Conservation (phyloP, 192 early-diverging fungal species). For the Gaertneriomyces sp. region DNA sequence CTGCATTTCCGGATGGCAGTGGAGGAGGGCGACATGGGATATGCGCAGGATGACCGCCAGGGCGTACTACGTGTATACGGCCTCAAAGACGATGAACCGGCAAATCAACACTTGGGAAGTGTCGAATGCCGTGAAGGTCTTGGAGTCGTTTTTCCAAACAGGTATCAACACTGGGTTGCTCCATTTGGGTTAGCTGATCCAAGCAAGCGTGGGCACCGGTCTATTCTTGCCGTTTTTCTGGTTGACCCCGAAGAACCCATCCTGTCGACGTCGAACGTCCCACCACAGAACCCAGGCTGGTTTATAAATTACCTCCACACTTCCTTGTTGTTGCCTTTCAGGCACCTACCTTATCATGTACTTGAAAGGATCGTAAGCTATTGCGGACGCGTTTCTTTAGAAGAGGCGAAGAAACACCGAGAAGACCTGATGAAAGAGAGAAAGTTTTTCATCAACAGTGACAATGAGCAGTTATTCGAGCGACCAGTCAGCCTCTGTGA, state of each 20-base stretch:
- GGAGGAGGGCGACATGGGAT: not conserved
- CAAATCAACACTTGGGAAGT: conserved; percentile 40
- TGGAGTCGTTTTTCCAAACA: conserved; percentile 69
- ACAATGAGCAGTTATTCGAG: conserved; percentile 8
- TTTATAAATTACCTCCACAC: not conserved
- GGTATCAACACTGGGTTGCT: conserved; percentile 64
- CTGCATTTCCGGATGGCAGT: conserved; percentile 55
- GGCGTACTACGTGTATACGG: conserved; percentile 26
- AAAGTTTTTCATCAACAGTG: conserved; percentile 17
- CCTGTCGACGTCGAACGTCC: conserved; percentile 55
- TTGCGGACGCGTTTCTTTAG: conserved; percentile 37
- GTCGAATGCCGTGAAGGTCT: conserved; percentile 52
- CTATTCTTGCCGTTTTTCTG: conserved; percentile 69
- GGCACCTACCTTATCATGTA: conserved; percentile 10
- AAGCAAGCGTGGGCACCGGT: conserved; percentile 60
- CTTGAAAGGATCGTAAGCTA: conserved; percentile 27
- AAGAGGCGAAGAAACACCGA: conserved; percentile 39
- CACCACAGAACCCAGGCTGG: conserved; percentile 63
- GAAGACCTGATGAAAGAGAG: conserved; percentile 49
- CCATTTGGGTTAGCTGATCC: conserved; percentile 59
- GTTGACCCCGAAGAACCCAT: conserved; percentile 58
- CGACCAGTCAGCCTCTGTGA: conserved; percentile 14
- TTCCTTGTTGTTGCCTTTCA: conserved; percentile 3
- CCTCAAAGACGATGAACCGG: conserved; percentile 26
- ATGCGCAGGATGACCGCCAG: conserved; percentile 1